Evolutionary conservation across 2,329 filamentous ascomycete species (phyloP).

Genomic region (Monilinia aucupariae): DNA sequence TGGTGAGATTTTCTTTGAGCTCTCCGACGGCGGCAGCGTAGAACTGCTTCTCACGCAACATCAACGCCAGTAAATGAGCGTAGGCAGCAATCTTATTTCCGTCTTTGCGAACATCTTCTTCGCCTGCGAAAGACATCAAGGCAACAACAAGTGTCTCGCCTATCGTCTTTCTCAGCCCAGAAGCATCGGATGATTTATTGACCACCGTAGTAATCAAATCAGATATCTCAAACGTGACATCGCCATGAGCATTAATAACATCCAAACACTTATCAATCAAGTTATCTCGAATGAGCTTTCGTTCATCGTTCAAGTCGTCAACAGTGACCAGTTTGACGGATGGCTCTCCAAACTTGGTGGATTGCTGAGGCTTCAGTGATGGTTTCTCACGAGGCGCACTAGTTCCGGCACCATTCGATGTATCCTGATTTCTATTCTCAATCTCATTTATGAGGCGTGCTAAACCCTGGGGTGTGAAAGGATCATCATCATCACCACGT

Average conservation of each 20-base stretch:
- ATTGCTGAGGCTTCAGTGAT: conserved; percentile 11
- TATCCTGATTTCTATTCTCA: not conserved
- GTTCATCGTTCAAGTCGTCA: conserved; percentile 73
- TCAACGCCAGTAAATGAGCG: conserved; percentile 81
- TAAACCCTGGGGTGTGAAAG: conserved; percentile 20
- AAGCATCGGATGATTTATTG: conserved; percentile 52
- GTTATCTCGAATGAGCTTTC: conserved; percentile 65
- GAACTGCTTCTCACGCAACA: conserved; percentile 77
- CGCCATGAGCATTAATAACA: conserved; percentile 79
- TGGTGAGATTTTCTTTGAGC: conserved; percentile 69
- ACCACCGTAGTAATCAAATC: conserved; percentile 77
- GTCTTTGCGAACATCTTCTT: conserved; percentile 47
- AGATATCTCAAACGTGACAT: conserved; percentile 83
- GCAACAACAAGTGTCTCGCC: conserved; percentile 79
- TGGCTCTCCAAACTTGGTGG: conserved; percentile 14
- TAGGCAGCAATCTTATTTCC: conserved; percentile 76
- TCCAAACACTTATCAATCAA: conserved; percentile 88
- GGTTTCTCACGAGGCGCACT: conserved; percentile 7
- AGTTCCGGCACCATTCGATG: not conserved
- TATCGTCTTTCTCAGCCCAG: conserved; percentile 60
- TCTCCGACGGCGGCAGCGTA: conserved; percentile 70
- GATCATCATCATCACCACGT: conserved; percentile 2
- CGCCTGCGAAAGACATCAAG: conserved; percentile 61
- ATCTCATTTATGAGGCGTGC: conserved; percentile 17
- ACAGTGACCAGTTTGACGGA: conserved; percentile 47